Evolutionary conservation across 1,284 basidiomycete genomes (phyloP), one percentile per base, ranked within the genome.

Genomic region (Apiotrichum domesticum): DNA sequence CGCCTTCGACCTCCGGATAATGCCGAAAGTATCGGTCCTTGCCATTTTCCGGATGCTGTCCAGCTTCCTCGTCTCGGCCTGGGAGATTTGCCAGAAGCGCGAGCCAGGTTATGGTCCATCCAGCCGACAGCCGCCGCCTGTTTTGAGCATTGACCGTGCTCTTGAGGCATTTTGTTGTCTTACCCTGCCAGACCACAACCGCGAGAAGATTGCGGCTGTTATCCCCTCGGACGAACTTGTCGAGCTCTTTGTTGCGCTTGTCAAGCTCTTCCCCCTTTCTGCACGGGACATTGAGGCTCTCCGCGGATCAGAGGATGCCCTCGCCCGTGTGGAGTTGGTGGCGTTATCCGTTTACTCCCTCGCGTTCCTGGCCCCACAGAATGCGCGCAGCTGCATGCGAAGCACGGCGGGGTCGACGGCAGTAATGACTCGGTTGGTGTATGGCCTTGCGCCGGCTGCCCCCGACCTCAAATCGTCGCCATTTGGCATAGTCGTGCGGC

Each of bases 291-390:
- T 90, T 67, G 81, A 77, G 58, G 77, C 79, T 49, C 77, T 86
- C 62, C 57, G 64, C 43, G 84, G 87, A 51, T 73, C 77, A 39
- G 80, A 82, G 59, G 67, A 80, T 21, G 89, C 88, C 82, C 76
- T 94, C 46, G 84, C 85, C 43, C 88, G 90, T 72, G 77, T 87
- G 62, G 90, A 95, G 78, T 86, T 88, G 58, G 78, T 83, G 45
- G 80, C 87, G 21, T 84, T 94, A 79, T 83, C 83, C 14, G 81
- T 96, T 42, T 97, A 96, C 78, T 86, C 87, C 39, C 78, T 98
- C 58, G 85, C 87, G 7, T 97, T 93, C 80, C 79, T 95, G 48
- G 84, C 91, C 4, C 82, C 90, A 1, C 84, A 85, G 1, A 76
- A 80, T 35, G 72, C 92, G 57, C 91, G 95, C 76, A 75, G 80